Evolutionary conservation across 1,284 basidiomycete genomes (phyloP).

Genomic region (Marasmius tenuissimus): DNA sequence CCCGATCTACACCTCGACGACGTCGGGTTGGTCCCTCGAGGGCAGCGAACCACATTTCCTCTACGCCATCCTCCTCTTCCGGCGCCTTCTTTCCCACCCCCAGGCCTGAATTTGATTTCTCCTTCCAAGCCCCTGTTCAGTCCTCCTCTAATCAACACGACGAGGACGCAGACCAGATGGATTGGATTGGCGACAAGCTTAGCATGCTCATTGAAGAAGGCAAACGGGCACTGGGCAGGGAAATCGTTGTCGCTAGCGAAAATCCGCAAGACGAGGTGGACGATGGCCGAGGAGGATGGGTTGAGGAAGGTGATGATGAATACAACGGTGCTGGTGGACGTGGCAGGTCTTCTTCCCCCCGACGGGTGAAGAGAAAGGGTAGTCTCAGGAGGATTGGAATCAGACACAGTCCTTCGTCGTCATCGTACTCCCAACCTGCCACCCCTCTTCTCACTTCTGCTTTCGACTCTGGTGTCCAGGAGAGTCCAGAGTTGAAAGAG

Average conservation of each 20-base stretch:
- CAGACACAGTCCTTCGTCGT: not conserved
- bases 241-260: slow-evolving; percentile 74
- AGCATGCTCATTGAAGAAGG: slow-evolving; percentile 71
- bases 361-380: not conserved
- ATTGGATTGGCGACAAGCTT: slow-evolving; percentile 71
- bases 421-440: not conserved
- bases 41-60: slow-evolving; percentile 22
- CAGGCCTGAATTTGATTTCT: slow-evolving; percentile 39
- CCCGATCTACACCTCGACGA: not conserved
- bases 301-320: slow-evolving; percentile 49
- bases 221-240: slow-evolving; percentile 64
- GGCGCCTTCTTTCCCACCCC: slow-evolving; percentile 23
- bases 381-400: not conserved
- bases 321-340: too few relatives aligned
- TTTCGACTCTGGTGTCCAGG: slow-evolving; percentile 44
- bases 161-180: slow-evolving; percentile 57
- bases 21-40: not conserved
- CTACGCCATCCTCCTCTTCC: not conserved
- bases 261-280: slow-evolving; percentile 70
- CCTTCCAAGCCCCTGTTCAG: slow-evolving; percentile 7
- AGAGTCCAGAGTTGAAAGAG: slow-evolving; percentile 61
- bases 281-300: slow-evolving; percentile 71
- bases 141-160: not conserved
- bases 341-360: not conserved
- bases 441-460: not conserved